A percentile compares a stretch with the other conserved stretches of the same genome.
These are phyloP conservation scores for Gossypium longicalyx DNA, from an alignment of 345 rosid genomes.

Conservation along the genomic window DNA sequence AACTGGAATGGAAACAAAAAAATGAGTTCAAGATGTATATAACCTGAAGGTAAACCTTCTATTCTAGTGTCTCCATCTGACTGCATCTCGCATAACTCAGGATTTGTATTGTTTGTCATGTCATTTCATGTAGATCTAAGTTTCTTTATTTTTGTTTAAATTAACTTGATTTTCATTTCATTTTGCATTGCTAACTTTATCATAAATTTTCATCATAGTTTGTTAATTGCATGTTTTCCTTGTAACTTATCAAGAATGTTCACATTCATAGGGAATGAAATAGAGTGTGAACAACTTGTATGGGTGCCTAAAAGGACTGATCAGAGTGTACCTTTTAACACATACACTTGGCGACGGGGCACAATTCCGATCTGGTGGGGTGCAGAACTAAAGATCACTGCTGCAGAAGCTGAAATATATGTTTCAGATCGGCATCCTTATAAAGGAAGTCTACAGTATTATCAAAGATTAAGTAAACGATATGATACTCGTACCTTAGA, in stretches of 20 bases:
- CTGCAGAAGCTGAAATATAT: constrained; percentile 96
- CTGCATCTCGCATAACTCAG: neutral
- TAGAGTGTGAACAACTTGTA: constrained; percentile 95
- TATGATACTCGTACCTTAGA: constrained; percentile 68
- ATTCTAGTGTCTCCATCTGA: neutral
- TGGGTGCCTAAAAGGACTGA: constrained; percentile 79
- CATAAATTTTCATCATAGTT: neutral
- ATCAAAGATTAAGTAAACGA: constrained; percentile 77
- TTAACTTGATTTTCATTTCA: constrained; percentile 13
- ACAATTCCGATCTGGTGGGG: constrained; percentile 99
- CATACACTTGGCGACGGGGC: constrained; percentile 92
- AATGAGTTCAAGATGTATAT: neutral
- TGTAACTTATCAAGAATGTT: constrained; percentile 29
- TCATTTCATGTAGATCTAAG: neutral
- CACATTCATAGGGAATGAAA: constrained; percentile 83
- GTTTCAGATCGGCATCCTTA: constrained; percentile 84
- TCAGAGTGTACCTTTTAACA: constrained; percentile 77
- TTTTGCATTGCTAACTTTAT: constrained; percentile 6
- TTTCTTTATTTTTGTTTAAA: neutral
- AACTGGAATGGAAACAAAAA: neutral
- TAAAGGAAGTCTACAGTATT: constrained; percentile 84
- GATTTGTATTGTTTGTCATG: neutral
- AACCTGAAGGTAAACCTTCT: neutral
- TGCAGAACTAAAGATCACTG: constrained; percentile 86
- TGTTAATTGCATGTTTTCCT: constrained; percentile 22